Base-by-base conservation (phyloP, 208 protist genomes). In the Endotrypanum monterogeii region DNA sequence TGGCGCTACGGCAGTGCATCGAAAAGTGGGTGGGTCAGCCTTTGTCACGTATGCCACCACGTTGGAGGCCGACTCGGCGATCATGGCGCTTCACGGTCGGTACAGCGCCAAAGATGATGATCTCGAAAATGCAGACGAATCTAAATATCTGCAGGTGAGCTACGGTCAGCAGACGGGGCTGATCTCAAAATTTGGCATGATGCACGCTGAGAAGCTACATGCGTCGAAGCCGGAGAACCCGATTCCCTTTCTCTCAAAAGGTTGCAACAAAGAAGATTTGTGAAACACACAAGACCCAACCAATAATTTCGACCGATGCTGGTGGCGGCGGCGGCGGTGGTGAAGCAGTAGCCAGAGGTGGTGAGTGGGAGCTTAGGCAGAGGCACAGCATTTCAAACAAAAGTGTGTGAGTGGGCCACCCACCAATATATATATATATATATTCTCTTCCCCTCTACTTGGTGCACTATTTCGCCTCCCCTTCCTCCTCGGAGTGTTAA, bases 21-120 rank as follows among this genome's bases (percentile, higher is more conserved):
- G 80, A 5, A 84, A 88, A 46, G 80, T 83, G 32, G 86, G 79
- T 32, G 85, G 82, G 2, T 82, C 73, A 12, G 90, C 90, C 16
- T 94, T 94, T 71, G 90, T 94, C 25, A 88, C 84, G 20, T 94
- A 90, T 71, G 82, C 58, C n/a, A 84, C 72, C 37, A 91, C 86
- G 20, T 54, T 80, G 46, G 90, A 91, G 73, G 90, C 90, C 0
- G 90, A 95, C 74, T 85, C 80, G 39, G 90, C 87, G 8, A 95
- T 95, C 48, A 67, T 78, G 52, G 79, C 86, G 5, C 74, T 93
- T 51, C 90, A 95, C 48, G 77, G 82, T 39, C 78, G 74, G 41
- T 92, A 91, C 76, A 86, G 83, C 75, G 86, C 86, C 78, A 86
- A 82, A 57, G 71, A 79, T 48, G 87, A 92, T 25, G 71, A 69